Conservation (phyloP, 2,329 filamentous ascomycete genomes). For the Nannizziopsis barbatae region DNA sequence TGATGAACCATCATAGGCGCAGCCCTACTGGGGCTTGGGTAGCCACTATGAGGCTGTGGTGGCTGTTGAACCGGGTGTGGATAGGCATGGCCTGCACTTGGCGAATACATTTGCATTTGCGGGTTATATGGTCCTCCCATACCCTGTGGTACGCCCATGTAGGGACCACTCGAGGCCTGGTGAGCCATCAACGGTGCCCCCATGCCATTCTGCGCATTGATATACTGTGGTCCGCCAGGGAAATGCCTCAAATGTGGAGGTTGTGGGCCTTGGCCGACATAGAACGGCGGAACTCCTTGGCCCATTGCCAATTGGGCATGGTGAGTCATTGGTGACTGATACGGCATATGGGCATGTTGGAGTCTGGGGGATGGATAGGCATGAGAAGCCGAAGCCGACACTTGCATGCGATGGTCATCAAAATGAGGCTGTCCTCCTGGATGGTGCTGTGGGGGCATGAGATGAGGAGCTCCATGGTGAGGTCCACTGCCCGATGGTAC, state of each 20-base stretch:
- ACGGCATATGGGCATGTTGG: constrained; percentile 56
- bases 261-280: constrained; percentile 58
- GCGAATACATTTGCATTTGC: constrained; percentile 74
- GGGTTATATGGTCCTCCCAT: constrained; percentile 55
- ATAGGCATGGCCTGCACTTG: constrained; percentile 59
- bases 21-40: constrained; percentile 75
- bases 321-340: constrained; percentile 56
- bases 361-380: constrained; percentile 78
- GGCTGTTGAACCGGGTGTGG: constrained; percentile 41
- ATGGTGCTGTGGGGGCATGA: constrained; percentile 64
- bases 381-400: constrained; percentile 70
- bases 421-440: constrained; percentile 56
- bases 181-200: constrained; percentile 75
- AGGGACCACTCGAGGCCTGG: constrained; percentile 54
- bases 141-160: constrained; percentile 60
- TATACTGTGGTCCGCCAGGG: constrained; percentile 61
- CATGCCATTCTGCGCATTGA: constrained; percentile 61
- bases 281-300: constrained; percentile 60
- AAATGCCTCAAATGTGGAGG: constrained; percentile 61
- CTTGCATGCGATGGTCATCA: constrained; percentile 74
- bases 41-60: constrained; percentile 55
- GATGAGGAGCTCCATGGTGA: constrained; percentile 58
- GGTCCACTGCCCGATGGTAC: constrained; percentile 59
- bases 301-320: constrained; percentile 60
- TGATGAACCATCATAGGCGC: constrained; percentile 93